phyloP scores from a whole-genome alignment of 2,329 filamentous ascomycete species.

The Teratosphaeria destructans region DNA sequence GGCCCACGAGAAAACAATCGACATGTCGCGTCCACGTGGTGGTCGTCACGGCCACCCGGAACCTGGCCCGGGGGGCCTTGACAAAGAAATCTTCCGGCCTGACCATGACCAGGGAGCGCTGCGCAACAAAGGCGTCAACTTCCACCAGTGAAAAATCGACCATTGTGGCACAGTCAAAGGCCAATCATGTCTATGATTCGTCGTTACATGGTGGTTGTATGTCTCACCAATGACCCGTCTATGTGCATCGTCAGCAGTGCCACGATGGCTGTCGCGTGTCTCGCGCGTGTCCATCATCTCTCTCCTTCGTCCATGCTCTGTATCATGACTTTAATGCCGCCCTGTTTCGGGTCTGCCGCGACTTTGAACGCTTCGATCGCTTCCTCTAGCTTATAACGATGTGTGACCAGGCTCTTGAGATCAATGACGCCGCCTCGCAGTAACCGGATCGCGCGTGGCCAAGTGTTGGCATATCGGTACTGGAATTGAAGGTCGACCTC shows the following conservation, averaged over 20 bases:
- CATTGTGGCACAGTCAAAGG: neutral
- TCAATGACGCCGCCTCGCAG: conserved; percentile 77
- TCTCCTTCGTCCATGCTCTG: conserved; percentile 48
- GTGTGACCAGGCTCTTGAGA: conserved; percentile 72
- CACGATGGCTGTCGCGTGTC: neutral
- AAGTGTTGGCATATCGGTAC: conserved; percentile 93
- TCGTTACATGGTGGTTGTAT: neutral
- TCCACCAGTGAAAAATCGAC: neutral
- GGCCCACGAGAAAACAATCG: neutral
- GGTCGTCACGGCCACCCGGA: neutral
- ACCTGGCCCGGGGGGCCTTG: neutral
- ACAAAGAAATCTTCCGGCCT: neutral
- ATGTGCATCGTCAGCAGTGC: neutral
- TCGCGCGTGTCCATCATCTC: conserved; percentile 2
- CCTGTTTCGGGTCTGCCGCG: conserved; percentile 75
- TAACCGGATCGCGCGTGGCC: conserved; percentile 84
- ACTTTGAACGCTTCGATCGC: conserved; percentile 84
- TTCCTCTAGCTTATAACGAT: conserved; percentile 76
- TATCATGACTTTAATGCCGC: conserved; percentile 97
- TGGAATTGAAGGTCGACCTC: conserved; percentile 95
- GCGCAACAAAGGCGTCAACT: neutral
- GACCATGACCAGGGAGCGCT: neutral
- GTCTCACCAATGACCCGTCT: neutral
- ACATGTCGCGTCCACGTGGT: neutral
- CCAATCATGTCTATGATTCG: neutral